Conservation (phyloP, 108 stramenopile genomes). For the Fragilaria crotonensis region DNA sequence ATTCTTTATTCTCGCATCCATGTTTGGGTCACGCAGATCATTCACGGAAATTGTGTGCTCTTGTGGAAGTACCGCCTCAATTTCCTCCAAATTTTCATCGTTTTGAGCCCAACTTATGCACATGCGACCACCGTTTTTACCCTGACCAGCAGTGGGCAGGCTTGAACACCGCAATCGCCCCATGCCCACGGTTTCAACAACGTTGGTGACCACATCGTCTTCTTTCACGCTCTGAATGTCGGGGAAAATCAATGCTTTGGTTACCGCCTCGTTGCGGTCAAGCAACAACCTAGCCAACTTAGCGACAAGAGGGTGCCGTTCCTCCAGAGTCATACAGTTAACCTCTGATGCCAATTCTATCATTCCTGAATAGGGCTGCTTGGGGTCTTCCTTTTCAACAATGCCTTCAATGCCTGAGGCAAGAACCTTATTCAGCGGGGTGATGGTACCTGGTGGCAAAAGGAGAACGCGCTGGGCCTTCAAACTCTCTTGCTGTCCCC, state of each 20-base stretch:
- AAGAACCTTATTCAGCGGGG: slow-evolving; percentile 33
- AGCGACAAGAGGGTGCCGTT: slow-evolving; percentile 57
- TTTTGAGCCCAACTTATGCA: background rate
- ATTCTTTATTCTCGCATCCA: background rate
- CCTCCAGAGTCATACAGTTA: slow-evolving; percentile 25
- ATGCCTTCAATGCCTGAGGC: slow-evolving; percentile 38
- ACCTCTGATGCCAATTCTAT: slow-evolving; percentile 45
- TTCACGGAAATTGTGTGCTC: background rate
- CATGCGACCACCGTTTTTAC: background rate
- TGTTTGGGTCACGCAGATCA: background rate
- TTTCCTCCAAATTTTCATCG: background rate
- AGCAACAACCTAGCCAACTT: slow-evolving; percentile 28
- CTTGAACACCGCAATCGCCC: slow-evolving; percentile 29
- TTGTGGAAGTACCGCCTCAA: background rate
- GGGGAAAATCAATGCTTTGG: slow-evolving; percentile 46
- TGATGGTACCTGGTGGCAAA: slow-evolving; percentile 42
- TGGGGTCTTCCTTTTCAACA: slow-evolving; percentile 45
- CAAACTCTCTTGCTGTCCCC: slow-evolving; percentile 43
- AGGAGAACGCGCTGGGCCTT: slow-evolving; percentile 60
- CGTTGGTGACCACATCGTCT: slow-evolving; percentile 37
- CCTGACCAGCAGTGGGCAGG: slow-evolving; percentile 8
- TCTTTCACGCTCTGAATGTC: slow-evolving; percentile 54
- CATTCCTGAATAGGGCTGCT: slow-evolving; percentile 49
- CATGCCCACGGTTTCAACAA: slow-evolving; percentile 34
- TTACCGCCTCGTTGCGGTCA: slow-evolving; percentile 14